These are phyloP conservation scores for Hemileccinum impolitum DNA, from an alignment of 768 basidiomycete species.

Conservation along the genomic window DNA sequence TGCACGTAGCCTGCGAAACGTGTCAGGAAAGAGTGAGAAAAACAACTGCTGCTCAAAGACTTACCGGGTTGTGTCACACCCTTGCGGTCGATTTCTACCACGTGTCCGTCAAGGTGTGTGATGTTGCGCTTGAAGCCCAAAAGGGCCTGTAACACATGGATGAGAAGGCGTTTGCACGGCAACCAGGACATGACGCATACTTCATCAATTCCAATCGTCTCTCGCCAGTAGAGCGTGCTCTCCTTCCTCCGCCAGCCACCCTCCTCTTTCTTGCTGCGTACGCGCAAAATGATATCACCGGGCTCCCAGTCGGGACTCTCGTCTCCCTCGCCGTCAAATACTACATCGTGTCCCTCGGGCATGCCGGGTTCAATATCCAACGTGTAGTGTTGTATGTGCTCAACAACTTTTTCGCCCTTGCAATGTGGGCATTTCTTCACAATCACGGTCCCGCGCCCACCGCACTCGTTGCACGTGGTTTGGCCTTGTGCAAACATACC, in stretches of 20 bases:
- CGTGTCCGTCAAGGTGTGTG: slow-evolving; percentile 87
- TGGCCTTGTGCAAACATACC: slow-evolving; percentile 94
- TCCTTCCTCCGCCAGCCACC: slow-evolving; percentile 91
- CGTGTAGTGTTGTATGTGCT: slow-evolving; percentile 77
- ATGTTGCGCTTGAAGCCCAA: slow-evolving; percentile 93
- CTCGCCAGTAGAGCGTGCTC: slow-evolving; percentile 85
- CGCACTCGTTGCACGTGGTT: slow-evolving; percentile 77
- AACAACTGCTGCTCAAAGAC: slow-evolving; percentile 6
- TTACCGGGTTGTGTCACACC: slow-evolving; percentile 91
- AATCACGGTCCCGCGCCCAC: slow-evolving; percentile 79
- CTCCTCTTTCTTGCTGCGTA: slow-evolving; percentile 71
- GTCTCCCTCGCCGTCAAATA: slow-evolving; percentile 96
- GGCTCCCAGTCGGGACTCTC: slow-evolving; percentile 96
- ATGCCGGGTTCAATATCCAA: slow-evolving; percentile 85
- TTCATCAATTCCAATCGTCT: slow-evolving; percentile 90
- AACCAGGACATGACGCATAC: slow-evolving; percentile 28
- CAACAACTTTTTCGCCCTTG: slow-evolving; percentile 73
- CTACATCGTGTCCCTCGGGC: slow-evolving; percentile 89
- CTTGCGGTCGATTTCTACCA: slow-evolving; percentile 62
- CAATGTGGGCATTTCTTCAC: slow-evolving; percentile 80
- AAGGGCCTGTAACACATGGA: slow-evolving; percentile 61
- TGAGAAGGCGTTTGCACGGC: neutral
- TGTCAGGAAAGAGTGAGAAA: neutral
- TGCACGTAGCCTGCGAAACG: slow-evolving; percentile 72
- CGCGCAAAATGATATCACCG: slow-evolving; percentile 86